Evolutionary conservation across 2,329 filamentous ascomycete species (phyloP), one percentile per base, ranked within the genome.

Genomic region (Fusarium brevicatenulatum): DNA sequence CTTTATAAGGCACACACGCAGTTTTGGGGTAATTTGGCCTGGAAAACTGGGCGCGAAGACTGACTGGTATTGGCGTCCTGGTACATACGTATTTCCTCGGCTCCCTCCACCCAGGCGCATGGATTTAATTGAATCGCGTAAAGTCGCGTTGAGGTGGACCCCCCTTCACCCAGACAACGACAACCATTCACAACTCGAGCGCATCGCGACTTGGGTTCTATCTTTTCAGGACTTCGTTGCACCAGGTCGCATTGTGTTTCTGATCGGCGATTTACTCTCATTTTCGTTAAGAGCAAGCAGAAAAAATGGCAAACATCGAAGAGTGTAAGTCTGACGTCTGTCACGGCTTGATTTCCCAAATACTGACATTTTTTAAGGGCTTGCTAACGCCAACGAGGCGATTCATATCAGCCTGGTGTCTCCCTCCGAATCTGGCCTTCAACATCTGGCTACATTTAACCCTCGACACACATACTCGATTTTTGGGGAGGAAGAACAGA

Each of bases 391-490:
- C 78, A 92, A 89, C 75, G 87, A 92, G 75, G 90, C 90, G 63
- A 80, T 93, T 75, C 85, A 84, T 59, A 86, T 94, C 76, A 89
- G 88, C 58, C 85, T 93, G 40, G 83, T 89, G 23, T 83, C 85
- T 44, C 85, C 88, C 16, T 82, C 85, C 10, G 81, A 84, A 23
- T 82, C 82, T 12, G 85, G 85, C 72, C 79, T 88, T 55, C 89
- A 88, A 76, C 88, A 87, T 37, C 83, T 92, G 75, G 87, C 89
- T 32, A 88, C 89, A 34, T 98, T 99, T 82, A 88, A 93, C 68
- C 97, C 96, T 0, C 89, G 90, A 78, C 97, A 95, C 81, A 98
- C 95, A 23, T 97, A 98, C 82, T 86, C 94, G 3, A 92, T 99
- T 72, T 98, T 98, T 76, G 94, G 94, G 78, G 92, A 98, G n/a